Base-by-base conservation (phyloP, 164 flowering plant genomes). In the Macadamia tetraphylla region DNA sequence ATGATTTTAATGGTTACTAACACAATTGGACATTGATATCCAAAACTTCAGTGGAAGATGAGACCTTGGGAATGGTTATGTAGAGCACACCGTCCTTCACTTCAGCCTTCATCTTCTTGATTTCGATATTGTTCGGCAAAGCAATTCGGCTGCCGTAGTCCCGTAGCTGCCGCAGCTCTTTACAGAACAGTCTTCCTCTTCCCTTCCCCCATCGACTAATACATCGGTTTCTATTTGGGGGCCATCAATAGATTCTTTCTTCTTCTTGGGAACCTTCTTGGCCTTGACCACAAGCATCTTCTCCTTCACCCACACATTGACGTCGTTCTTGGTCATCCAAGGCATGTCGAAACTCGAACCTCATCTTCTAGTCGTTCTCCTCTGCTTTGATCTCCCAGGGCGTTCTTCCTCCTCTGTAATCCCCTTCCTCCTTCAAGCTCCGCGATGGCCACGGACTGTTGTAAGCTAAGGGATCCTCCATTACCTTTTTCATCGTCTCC, bases 21-120 rank as follows among this genome's bases (percentile, higher is more conserved):
- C 23, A 23, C 23, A 23, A 88, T 43, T 81, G 78, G 11, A 91
- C 97, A 71, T 79, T 71, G 30, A 88, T 79, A 64, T 83, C 91
- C 67, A 88, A 71, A 18, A 85, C 63, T 71, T 81, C 85, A 70
- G 69, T 63, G 10, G 61, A 15, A 31, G 3, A 6, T 35, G 13
- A 73, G 31, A 86, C 81, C 70, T 89, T 91, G 0, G 97, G 95
- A 31, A 91, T 76, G 3, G 79, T 80, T 23, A 91, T 77, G 51
- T 87, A 91, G 80, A 91, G 70, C 3, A 91, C 92, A 13, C 97
- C 97, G 77, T 91, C 92, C 67, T 72, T 87, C 35, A 88, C 97
- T 76, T 86, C 89, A 1, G 97, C 94, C 68, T 73, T 86, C 5
- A 92, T 88, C 69, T 89, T 83, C 81, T 88, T 95, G 75, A 83